These are phyloP conservation scores for Fibroporia radiculosa DNA, from an alignment of 768 basidiomycete species.

Conservation along the genomic window DNA sequence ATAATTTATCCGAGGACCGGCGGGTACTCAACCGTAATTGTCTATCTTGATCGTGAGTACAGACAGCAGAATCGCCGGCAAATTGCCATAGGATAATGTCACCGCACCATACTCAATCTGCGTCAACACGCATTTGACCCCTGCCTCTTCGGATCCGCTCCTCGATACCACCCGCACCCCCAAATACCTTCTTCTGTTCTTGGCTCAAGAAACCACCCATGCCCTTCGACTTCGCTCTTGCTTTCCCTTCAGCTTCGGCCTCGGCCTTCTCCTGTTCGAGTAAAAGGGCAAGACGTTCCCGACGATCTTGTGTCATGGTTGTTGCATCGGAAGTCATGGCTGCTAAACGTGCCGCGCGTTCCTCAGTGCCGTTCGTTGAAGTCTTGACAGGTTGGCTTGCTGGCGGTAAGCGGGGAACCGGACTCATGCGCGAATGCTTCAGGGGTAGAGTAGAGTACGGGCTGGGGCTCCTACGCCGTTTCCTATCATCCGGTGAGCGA, in stretches of 20 bases:
- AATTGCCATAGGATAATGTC: no score
- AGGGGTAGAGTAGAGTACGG: conserved; percentile 22
- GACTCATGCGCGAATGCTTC: conserved; percentile 47
- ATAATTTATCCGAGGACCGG: no score
- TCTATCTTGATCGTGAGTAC: neutral
- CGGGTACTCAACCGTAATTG: neutral
- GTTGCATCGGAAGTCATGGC: conserved; percentile 79
- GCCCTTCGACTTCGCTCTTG: conserved; percentile 64
- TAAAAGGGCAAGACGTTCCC: conserved; percentile 58
- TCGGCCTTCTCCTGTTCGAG: conserved; percentile 76
- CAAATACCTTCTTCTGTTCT: conserved; percentile 81
- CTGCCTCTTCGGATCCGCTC: conserved; percentile 70
- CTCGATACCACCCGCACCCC: conserved; percentile 69
- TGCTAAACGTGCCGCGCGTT: conserved; percentile 80
- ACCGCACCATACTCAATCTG: no score
- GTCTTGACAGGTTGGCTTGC: conserved; percentile 11
- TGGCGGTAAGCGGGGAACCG: conserved; percentile 29
- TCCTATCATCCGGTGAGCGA: conserved; percentile 27
- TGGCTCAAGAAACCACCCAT: conserved; percentile 75
- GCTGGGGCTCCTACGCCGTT: conserved; percentile 26
- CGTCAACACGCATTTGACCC: conserved; percentile 61
- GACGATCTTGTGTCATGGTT: conserved; percentile 59
- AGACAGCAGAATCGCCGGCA: neutral
- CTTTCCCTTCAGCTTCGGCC: conserved; percentile 60
- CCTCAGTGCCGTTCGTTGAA: conserved; percentile 28